Percentiles rank a stretch among this genome's conserved stretches.
Conservation (phyloP, 768 basidiomycete species). For the Leucosporidium scottii region DNA sequence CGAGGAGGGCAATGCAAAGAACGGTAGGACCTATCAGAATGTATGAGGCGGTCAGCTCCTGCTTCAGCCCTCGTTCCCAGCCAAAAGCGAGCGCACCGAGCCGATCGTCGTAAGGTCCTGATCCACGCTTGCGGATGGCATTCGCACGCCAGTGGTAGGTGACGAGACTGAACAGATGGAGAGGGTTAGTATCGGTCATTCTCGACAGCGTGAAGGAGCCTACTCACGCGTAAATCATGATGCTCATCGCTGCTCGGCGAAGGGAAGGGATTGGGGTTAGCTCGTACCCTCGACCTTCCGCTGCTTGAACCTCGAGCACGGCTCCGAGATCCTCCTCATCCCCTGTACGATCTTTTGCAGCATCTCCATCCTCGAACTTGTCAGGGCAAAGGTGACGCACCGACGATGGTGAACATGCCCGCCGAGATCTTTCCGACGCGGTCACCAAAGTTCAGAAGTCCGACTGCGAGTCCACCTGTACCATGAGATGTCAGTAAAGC, state of each 20-base stretch:
- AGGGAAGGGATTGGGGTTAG: slow-evolving; percentile 18
- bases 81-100: not conserved
- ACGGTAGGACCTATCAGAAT: slow-evolving; percentile 49
- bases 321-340: not conserved
- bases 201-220: not conserved
- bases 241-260: slow-evolving; percentile 66
- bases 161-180: slow-evolving; percentile 48
- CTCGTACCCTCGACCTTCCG: not conserved
- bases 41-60: too few relatives aligned
- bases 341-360: not conserved
- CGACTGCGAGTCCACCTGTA: slow-evolving; percentile 89
- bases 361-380: too few relatives aligned
- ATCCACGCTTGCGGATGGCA: slow-evolving; percentile 80
- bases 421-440: slow-evolving; percentile 95
- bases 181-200: not conserved
- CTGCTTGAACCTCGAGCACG: not conserved
- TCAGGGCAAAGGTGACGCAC: slow-evolving; percentile 47
- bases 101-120: slow-evolving; percentile 94
- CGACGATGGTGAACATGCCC: slow-evolving; percentile 90
- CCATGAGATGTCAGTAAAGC: slow-evolving; percentile 53
- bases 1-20: slow-evolving; percentile 70
- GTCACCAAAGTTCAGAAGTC: slow-evolving; percentile 95
- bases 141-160: slow-evolving; percentile 95
- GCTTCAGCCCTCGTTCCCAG: slow-evolving; percentile 43
- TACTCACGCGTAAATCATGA: slow-evolving; percentile 81